Percentiles rank a stretch among this genome's conserved stretches.
phyloP scores from a whole-genome alignment of 2,329 filamentous ascomycete genomes.

The Monilinia polystroma region DNA sequence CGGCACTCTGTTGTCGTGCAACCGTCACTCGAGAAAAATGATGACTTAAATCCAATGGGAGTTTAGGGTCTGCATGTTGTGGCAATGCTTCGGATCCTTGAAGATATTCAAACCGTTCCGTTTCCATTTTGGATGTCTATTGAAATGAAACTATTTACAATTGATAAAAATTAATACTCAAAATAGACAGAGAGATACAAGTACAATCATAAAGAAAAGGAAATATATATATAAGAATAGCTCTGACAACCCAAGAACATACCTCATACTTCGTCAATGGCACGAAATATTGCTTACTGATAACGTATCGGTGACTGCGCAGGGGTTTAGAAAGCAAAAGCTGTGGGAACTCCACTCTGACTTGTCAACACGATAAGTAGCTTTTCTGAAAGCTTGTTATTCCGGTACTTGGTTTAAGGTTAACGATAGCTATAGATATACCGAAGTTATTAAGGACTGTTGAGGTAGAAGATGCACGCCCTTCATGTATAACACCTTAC shows the following conservation, averaged over 20 bases:
- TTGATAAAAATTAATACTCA: not conserved
- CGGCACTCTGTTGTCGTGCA: conserved; percentile 59
- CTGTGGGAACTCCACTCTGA: not conserved
- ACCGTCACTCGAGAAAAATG: conserved; percentile 71
- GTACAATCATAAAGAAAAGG: conserved; percentile 2
- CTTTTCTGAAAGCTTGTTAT: not conserved
- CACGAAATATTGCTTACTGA: conserved; percentile 14
- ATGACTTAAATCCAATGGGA: conserved; percentile 74
- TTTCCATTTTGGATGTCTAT: not conserved
- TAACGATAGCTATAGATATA: too few species aligned
- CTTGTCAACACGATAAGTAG: not conserved
- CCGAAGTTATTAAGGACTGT: too few species aligned
- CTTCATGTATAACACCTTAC: too few species aligned
- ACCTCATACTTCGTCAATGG: not conserved
- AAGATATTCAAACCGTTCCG: not conserved
- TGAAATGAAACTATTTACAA: not conserved
- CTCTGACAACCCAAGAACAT: not conserved
- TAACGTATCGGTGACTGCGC: conserved; percentile 10
- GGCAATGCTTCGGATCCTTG: conserved; percentile 21
- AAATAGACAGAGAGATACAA: not conserved
- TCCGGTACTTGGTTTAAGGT: not conserved
- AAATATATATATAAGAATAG: not conserved
- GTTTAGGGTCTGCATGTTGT: conserved; percentile 26
- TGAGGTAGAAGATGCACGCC: too few species aligned
- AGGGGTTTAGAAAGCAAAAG: conserved; percentile 7